These are phyloP conservation scores for Cyclotella sp. DNA, from an alignment of 108 stramenopile genomes.

Conservation along the genomic window DNA sequence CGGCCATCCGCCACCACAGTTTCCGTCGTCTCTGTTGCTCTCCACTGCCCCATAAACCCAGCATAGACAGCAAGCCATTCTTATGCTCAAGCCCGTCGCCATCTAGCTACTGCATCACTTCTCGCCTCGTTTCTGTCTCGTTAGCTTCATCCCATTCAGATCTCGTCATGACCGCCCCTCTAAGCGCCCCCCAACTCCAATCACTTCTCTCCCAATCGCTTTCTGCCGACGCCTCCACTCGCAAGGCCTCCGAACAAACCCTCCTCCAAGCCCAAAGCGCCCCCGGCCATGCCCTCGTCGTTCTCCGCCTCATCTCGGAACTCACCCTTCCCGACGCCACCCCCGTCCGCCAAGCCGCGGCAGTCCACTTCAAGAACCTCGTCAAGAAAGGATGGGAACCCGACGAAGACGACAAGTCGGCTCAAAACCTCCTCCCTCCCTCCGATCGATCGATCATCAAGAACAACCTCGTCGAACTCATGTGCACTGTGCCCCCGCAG, in stretches of 20 bases:
- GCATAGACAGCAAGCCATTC: too few species aligned
- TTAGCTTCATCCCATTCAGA: too few species aligned
- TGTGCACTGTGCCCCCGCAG: slow-evolving; percentile 90
- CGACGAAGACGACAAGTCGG: slow-evolving; percentile 74
- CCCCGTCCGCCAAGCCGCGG: slow-evolving; percentile 84
- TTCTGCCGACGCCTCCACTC: slow-evolving; percentile 62
- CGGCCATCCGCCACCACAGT: too few species aligned
- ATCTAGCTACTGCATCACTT: too few species aligned
- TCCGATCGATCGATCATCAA: slow-evolving; percentile 92
- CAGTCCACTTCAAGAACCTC: slow-evolving; percentile 97
- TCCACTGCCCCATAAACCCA: too few species aligned
- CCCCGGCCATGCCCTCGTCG: slow-evolving; percentile 65
- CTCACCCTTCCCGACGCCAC: slow-evolving; percentile 32
- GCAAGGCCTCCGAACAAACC: slow-evolving; percentile 70
- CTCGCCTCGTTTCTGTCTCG: too few species aligned
- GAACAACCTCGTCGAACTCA: slow-evolving; percentile 92
- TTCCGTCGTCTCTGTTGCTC: too few species aligned
- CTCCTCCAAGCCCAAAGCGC: slow-evolving; percentile 55
- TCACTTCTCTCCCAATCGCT: slow-evolving; percentile 70
- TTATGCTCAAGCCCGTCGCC: too few species aligned
- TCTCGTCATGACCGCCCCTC: slow-evolving; percentile 4
- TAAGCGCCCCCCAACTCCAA: slow-evolving; percentile 47
- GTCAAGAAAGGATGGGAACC: slow-evolving; percentile 93
- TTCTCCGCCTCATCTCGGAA: slow-evolving; percentile 66
- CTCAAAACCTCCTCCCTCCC: slow-evolving; percentile 53